Evolutionary conservation across 2,329 filamentous ascomycete genomes (phyloP).

Genomic region (Colletotrichum cordylinicola): DNA sequence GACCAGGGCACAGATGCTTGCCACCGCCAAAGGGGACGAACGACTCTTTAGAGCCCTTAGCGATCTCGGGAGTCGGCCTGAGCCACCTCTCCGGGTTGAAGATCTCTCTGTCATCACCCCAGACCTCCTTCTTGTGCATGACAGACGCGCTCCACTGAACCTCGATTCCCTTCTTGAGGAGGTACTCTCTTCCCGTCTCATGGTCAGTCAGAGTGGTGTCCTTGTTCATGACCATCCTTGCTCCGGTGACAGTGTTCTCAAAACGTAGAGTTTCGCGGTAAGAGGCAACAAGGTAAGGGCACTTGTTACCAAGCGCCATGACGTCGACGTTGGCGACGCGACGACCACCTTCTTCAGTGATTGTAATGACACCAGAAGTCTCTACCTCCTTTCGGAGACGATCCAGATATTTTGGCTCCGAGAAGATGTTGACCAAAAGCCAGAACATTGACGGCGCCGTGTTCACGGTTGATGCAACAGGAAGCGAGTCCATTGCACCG

Average conservation of each 20-base stretch:
- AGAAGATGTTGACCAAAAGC: constrained; percentile 36
- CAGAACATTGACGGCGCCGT: constrained; percentile 43
- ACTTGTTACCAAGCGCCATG: constrained; percentile 38
- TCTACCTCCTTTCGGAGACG: constrained; percentile 36
- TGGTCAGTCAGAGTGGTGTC: constrained; percentile 40
- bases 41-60: constrained; percentile 28
- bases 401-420: constrained; percentile 27
- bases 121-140: constrained; percentile 28
- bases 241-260: constrained; percentile 39
- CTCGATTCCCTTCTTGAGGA: constrained; percentile 30
- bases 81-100: constrained; percentile 33
- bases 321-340: constrained; percentile 35
- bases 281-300: constrained; percentile 45
- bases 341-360: background rate
- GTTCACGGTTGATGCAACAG: constrained; percentile 37
- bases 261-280: constrained; percentile 51
- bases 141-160: constrained; percentile 32
- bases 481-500: constrained; percentile 34
- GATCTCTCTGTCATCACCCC: constrained; percentile 28
- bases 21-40: constrained; percentile 37
- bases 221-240: constrained; percentile 40
- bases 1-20: constrained; percentile 36
- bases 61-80: background rate
- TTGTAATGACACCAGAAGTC: constrained; percentile 12
- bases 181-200: constrained; percentile 26